A percentile compares a stretch with the other conserved stretches of the same genome.
Conservation (phyloP, 176 grass and related monocot species). For the Carex kokanica region DNA sequence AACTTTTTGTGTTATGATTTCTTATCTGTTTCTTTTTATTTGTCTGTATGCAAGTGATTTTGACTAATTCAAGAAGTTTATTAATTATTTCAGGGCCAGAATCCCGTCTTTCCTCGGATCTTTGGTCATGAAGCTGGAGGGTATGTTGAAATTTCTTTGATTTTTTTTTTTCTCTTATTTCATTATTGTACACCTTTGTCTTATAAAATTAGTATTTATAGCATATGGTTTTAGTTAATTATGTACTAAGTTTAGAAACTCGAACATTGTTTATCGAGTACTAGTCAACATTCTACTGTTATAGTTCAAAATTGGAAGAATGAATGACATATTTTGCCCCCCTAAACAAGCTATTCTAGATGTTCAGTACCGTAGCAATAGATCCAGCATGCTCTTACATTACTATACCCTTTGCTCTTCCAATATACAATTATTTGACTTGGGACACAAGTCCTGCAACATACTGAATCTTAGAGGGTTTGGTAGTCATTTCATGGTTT, state of each 20-base stretch:
- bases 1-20: neutral
- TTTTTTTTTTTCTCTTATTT: neutral
- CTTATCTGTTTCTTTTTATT: neutral
- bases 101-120: conserved; percentile 82
- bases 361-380: neutral
- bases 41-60: neutral
- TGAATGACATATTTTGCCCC: neutral
- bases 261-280: neutral
- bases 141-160: conserved; percentile 30
- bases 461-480: neutral
- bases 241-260: neutral
- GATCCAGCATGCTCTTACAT: neutral
- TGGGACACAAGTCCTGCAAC: neutral
- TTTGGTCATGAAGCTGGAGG: conserved; percentile 94
- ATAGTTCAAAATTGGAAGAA: neutral
- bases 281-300: neutral
- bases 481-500: neutral
- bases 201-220: neutral
- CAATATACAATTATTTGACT: neutral
- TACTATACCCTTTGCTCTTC: neutral
- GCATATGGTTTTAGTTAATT: neutral
- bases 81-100: conserved; percentile 56
- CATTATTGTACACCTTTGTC: neutral
- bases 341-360: neutral
- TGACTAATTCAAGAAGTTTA: neutral